Conservation (phyloP, 2,329 filamentous ascomycete genomes). For the Exophiala phaeomuriformis region DNA sequence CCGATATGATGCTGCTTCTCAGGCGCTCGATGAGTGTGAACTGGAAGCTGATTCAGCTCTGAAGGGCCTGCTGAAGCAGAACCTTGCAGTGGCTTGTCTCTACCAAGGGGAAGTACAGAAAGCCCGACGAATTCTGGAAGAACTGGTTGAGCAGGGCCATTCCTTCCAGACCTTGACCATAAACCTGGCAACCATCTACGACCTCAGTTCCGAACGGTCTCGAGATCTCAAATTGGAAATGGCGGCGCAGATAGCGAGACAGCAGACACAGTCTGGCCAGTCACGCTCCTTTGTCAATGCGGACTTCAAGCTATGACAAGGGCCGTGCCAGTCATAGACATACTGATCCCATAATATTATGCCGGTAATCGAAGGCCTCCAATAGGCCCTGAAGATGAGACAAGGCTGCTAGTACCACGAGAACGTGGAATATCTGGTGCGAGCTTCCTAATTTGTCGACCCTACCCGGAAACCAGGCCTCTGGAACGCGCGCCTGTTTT, state of each 20-base stretch:
- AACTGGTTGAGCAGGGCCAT: constrained; percentile 54
- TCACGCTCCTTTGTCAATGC: constrained; percentile 65
- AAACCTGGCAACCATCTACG: constrained; percentile 85
- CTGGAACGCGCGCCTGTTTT: constrained; percentile 65
- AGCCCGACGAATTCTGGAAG: constrained; percentile 61
- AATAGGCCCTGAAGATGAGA: constrained; percentile 75
- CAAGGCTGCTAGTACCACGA: constrained; percentile 74
- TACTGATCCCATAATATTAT: constrained; percentile 40
- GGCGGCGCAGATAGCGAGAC: constrained; percentile 59
- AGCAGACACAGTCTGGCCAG: constrained; percentile 46
- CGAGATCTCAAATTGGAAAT: constrained; percentile 62
- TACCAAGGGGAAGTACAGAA: constrained; percentile 72
- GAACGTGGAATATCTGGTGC: constrained; percentile 91
- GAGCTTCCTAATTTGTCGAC: constrained; percentile 92
- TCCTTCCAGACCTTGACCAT: constrained; percentile 76
- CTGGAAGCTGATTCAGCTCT: constrained; percentile 32
- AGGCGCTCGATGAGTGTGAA: constrained; percentile 7
- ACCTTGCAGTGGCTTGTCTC: constrained; percentile 73
- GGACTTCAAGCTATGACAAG: constrained; percentile 64
- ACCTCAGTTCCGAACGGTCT: constrained; percentile 75
- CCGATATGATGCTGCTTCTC: constrained; percentile 57
- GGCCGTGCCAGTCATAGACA: constrained; percentile 6
- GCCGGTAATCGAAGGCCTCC: constrained; percentile 79
- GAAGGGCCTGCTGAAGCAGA: constrained; percentile 69
- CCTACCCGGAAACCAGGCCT: constrained; percentile 65